Conservation (phyloP, 2,329 filamentous ascomycete species). For the Cercospora sojina region DNA sequence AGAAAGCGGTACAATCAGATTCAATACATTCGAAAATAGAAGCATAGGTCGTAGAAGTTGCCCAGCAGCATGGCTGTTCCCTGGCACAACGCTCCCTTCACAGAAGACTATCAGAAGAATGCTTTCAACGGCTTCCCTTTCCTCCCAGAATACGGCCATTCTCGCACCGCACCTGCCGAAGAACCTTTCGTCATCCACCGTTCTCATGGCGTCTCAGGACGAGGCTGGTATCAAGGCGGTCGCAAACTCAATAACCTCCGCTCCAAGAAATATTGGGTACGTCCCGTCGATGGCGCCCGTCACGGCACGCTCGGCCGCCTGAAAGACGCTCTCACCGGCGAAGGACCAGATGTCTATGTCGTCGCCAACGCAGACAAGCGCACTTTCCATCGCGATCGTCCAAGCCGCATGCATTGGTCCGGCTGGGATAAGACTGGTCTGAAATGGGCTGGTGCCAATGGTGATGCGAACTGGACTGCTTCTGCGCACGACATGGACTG, state of each 20-base stretch:
- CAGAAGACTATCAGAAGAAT: conserved; percentile 26
- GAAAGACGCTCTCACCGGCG: conserved; percentile 44
- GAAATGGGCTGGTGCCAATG: conserved; percentile 13
- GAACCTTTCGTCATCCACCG: conserved; percentile 32
- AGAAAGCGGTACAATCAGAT: neutral
- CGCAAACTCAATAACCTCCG: conserved; percentile 32
- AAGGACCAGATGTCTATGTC: conserved; percentile 50
- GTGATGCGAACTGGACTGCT: conserved; percentile 39
- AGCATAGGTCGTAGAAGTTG: neutral
- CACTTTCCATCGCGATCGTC: conserved; percentile 42
- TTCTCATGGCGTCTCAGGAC: conserved; percentile 6
- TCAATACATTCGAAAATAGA: neutral
- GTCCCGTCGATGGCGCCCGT: conserved; percentile 47
- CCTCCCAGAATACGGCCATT: conserved; percentile 28
- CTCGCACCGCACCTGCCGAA: conserved; percentile 31
- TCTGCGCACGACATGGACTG: conserved; percentile 37
- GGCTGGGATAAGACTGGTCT: conserved; percentile 34
- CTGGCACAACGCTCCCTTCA: conserved; percentile 21
- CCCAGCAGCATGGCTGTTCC: conserved; percentile 18
- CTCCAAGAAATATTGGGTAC: conserved; percentile 45
- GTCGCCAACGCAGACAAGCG: conserved; percentile 40
- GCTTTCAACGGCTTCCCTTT: conserved; percentile 30
- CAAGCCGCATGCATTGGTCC: conserved; percentile 40
- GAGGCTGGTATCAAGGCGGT: conserved; percentile 32
- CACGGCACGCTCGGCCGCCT: conserved; percentile 40